A percentile compares a stretch with the other conserved stretches of the same genome.
Conservation (phyloP, 2,329 filamentous ascomycete species). For the Colletotrichum sp. region DNA sequence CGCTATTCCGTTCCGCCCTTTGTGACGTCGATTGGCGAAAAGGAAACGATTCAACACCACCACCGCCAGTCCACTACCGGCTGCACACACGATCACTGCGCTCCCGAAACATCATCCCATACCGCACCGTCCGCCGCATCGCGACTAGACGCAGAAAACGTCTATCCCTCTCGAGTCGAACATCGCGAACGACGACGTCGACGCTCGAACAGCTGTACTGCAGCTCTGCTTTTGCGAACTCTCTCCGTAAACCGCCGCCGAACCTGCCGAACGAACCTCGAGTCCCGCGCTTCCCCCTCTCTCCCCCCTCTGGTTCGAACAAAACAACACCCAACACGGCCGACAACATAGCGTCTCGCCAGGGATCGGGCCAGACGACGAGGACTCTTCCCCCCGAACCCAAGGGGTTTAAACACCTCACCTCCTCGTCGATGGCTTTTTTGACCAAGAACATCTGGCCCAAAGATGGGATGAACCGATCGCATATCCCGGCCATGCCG, state of each 20-base stretch:
- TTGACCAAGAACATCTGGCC: conserved; percentile 21
- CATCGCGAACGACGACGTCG: neutral
- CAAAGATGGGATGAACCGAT: conserved; percentile 23
- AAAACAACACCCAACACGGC: neutral
- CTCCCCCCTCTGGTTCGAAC: neutral
- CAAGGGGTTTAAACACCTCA: conserved; percentile 2
- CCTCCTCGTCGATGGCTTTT: conserved; percentile 17
- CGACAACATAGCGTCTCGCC: neutral
- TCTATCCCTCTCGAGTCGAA: neutral
- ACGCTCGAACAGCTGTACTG: neutral
- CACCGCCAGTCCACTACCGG: neutral
- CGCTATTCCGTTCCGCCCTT: neutral
- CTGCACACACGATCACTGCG: neutral
- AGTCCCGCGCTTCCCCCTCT: neutral
- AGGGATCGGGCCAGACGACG: conserved; percentile 15
- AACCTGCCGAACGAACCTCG: neutral
- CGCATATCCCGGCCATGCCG: conserved; percentile 22
- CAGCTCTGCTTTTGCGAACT: neutral
- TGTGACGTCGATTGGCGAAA: conserved; percentile 19
- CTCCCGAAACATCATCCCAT: neutral
- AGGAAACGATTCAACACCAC: neutral
- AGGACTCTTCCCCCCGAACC: conserved; percentile 8
- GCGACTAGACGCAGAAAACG: neutral
- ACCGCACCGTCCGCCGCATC: neutral
- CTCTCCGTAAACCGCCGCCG: neutral